Evolutionary conservation across 305 asterid species (phyloP).

Genomic region (Lippia alba): DNA sequence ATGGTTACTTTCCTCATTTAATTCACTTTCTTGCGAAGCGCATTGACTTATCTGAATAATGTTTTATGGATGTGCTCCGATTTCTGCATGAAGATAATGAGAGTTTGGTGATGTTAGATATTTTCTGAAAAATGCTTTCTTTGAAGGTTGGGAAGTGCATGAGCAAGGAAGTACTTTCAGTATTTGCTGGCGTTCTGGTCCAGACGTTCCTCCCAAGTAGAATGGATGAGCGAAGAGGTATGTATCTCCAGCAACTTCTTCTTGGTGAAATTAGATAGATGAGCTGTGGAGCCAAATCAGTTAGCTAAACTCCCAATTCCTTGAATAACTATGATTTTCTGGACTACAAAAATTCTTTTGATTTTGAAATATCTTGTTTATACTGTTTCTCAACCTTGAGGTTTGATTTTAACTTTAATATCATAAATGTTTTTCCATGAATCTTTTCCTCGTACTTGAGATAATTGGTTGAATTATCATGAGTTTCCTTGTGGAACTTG

Average conservation of each 20-base stretch:
- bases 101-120: background rate
- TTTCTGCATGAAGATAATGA: constrained; percentile 16
- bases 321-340: constrained; percentile 6
- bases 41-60: background rate
- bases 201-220: constrained; percentile 86
- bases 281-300: background rate
- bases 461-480: background rate
- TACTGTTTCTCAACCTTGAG: constrained; percentile 14
- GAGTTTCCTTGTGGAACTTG: background rate
- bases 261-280: background rate
- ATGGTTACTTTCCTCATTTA: constrained; percentile 4
- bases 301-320: constrained; percentile 1
- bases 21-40: background rate
- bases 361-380: background rate
- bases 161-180: constrained; percentile 44
- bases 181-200: constrained; percentile 44
- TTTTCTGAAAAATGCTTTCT: constrained; percentile 5
- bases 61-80: background rate
- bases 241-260: constrained; percentile 23
- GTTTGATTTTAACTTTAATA: constrained; percentile 8
- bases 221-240: constrained; percentile 92
- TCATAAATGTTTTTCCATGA: background rate
- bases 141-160: constrained; percentile 30
- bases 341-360: constrained; percentile 12
- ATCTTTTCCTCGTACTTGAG: background rate